Conservation (phyloP, 2,329 filamentous ascomycete species). For the Cordyceps tenuipes region DNA sequence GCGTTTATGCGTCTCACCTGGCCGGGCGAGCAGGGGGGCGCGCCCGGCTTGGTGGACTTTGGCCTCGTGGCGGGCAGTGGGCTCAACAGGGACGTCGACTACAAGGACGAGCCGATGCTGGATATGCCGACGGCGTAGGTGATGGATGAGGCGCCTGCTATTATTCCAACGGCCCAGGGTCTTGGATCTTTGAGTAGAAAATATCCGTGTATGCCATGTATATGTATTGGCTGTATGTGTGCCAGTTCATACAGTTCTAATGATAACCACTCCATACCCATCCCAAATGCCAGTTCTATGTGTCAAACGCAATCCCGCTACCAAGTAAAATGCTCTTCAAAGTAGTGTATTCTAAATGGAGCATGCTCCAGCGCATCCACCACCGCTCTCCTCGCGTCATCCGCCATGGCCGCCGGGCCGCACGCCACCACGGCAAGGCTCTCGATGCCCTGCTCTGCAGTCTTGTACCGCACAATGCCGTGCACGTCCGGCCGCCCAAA, state of each 20-base stretch:
- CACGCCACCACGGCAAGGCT: conserved; percentile 35
- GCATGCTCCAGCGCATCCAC: conserved; percentile 22
- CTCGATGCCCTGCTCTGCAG: conserved; percentile 15
- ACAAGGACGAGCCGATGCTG: conserved; percentile 18
- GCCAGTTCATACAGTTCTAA: neutral
- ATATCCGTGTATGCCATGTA: too few species aligned
- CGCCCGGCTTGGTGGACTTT: conserved; percentile 13
- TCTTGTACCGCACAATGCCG: conserved; percentile 23
- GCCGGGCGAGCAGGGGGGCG: conserved; percentile 18
- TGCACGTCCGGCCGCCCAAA: conserved; percentile 26
- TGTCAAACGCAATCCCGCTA: conserved; percentile 14
- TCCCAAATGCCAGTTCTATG: neutral
- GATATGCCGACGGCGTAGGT: neutral
- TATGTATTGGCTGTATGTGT: neutral
- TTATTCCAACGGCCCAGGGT: too few species aligned
- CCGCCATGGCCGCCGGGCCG: conserved; percentile 36
- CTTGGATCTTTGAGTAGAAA: too few species aligned
- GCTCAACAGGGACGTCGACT: conserved; percentile 25
- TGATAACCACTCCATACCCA: neutral
- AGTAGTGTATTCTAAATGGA: conserved; percentile 28
- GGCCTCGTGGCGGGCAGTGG: conserved; percentile 18
- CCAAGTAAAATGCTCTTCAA: conserved; percentile 37
- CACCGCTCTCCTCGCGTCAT: conserved; percentile 31
- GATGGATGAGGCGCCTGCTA: too few species aligned
- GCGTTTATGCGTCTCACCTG: conserved; percentile 23